Percentiles rank a stretch among this genome's conserved stretches.
These are phyloP conservation scores for Leccinum ponderosum DNA, from an alignment of 1,284 basidiomycete genomes.

Conservation along the genomic window DNA sequence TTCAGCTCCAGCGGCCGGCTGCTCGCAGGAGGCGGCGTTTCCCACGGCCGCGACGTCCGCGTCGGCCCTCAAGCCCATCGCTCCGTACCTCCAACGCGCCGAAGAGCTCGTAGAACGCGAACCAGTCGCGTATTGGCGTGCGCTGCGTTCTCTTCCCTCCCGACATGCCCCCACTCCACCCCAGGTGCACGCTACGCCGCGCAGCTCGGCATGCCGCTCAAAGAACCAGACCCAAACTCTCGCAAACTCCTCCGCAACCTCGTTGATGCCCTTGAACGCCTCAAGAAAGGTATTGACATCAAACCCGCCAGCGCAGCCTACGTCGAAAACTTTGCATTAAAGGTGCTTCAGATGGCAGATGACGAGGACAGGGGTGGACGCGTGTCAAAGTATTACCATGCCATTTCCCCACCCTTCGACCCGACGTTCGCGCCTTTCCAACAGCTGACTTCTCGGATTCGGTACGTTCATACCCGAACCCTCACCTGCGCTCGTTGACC, in stretches of 20 bases:
- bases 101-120: conserved; percentile 83
- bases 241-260: conserved; percentile 75
- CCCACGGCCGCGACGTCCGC: too few species aligned
- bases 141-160: conserved; percentile 24
- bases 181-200: conserved; percentile 88
- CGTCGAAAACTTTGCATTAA: conserved; percentile 92
- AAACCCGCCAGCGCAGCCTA: conserved; percentile 85
- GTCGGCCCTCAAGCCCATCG: conserved; percentile 67
- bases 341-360: conserved; percentile 88
- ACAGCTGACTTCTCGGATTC: conserved; percentile 51
- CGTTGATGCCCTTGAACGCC: conserved; percentile 77
- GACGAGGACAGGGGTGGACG: conserved; percentile 82
- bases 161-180: background rate
- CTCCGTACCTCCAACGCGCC: conserved; percentile 87
- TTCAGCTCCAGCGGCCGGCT: too few species aligned
- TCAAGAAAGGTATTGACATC: conserved; percentile 79
- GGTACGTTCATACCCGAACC: conserved; percentile 30
- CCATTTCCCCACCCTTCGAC: background rate
- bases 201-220: conserved; percentile 78
- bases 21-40: too few species aligned
- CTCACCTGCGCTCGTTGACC: background rate
- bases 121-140: conserved; percentile 95
- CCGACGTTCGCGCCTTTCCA: conserved; percentile 67
- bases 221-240: conserved; percentile 58
- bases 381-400: conserved; percentile 69